Evolutionary conservation across 495 filamentous ascomycete genomes (phyloP).

Genomic region (Podospora conica): DNA sequence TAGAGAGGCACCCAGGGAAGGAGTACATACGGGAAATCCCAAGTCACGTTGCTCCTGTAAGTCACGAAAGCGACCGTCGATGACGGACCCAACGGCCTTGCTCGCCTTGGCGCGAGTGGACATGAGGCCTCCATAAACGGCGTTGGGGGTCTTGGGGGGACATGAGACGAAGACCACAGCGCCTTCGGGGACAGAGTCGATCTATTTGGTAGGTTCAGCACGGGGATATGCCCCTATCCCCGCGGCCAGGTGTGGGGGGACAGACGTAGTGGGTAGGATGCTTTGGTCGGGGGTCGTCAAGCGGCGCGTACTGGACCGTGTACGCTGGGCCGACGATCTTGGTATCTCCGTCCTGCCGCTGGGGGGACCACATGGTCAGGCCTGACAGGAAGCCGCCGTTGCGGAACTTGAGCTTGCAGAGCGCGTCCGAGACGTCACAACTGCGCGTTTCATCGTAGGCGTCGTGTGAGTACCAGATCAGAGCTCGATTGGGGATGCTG

Average conservation of each 20-base stretch:
- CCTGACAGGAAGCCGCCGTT: constrained; percentile 54
- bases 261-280: constrained; percentile 45
- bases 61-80: constrained; percentile 56
- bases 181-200: constrained; percentile 46
- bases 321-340: constrained; percentile 55
- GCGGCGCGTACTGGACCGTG: constrained; percentile 48
- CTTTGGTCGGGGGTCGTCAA: constrained; percentile 41
- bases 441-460: constrained; percentile 15
- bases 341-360: constrained; percentile 42
- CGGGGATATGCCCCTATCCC: background rate
- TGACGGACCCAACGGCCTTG: constrained; percentile 40
- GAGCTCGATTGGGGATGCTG: background rate
- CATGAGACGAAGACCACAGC: constrained; percentile 53
- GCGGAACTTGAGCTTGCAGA: constrained; percentile 43
- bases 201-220: constrained; percentile 30
- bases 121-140: constrained; percentile 57
- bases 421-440: constrained; percentile 43
- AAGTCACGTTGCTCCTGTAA: constrained; percentile 53
- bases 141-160: constrained; percentile 46
- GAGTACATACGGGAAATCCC: constrained; percentile 34
- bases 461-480: background rate
- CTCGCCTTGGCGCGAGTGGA: constrained; percentile 46
- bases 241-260: background rate
- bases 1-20: background rate
- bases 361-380: constrained; percentile 53